Evolutionary conservation across 176 grass and related monocot species (phyloP).

Genomic region (Phragmites australis): DNA sequence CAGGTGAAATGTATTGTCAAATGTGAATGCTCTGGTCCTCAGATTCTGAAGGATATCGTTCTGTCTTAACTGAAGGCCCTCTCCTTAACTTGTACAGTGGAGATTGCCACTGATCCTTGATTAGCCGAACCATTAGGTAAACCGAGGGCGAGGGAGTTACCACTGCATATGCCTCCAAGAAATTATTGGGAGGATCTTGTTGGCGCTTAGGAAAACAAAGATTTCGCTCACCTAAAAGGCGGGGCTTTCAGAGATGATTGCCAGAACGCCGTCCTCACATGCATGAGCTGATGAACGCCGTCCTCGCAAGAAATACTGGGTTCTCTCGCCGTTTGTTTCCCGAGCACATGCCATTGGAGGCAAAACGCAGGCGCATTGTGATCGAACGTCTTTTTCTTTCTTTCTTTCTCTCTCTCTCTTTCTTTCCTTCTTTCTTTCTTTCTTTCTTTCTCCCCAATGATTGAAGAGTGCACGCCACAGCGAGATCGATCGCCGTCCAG

Average conservation of each 20-base stretch:
- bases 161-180: not conserved
- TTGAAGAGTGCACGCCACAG: constrained; percentile 31
- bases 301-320: not conserved
- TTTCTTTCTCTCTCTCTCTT: not conserved
- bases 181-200: constrained; percentile 20
- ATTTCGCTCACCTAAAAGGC: constrained; percentile 49
- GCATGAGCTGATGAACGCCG: not conserved
- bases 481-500: not conserved
- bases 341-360: constrained; percentile 31
- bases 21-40: not conserved
- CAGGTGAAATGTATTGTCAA: not conserved
- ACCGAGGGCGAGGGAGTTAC: not conserved
- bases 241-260: not conserved
- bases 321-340: not conserved
- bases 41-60: constrained; percentile 14
- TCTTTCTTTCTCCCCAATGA: not conserved
- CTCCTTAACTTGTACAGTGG: not conserved
- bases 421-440: not conserved
- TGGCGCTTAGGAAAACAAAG: constrained; percentile 36
- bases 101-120: not conserved
- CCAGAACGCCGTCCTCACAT: constrained; percentile 40
- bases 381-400: not conserved
- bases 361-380: not conserved
- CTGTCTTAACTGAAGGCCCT: not conserved
- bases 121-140: not conserved